A percentile compares a stretch with the other conserved stretches of the same genome.
These are phyloP conservation scores for Kodamaea hsintzibuensis DNA, from an alignment of 805 yeast genomes.

Conservation along the genomic window DNA sequence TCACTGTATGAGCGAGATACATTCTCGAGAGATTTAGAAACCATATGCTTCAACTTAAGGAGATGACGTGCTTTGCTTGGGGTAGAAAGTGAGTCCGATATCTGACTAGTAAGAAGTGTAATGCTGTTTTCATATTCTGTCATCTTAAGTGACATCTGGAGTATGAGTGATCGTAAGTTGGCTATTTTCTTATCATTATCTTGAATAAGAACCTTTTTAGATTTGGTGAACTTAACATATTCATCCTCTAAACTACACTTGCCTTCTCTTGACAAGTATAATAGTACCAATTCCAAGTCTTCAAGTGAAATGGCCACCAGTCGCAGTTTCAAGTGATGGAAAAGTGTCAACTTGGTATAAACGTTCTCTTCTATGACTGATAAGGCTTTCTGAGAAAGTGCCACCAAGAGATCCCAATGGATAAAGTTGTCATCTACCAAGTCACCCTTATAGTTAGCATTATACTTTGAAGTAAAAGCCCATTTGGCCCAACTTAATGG, in stretches of 20 bases:
- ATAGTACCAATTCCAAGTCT: conserved; percentile 30
- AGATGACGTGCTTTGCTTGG: conserved; percentile 4
- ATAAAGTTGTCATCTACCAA: conserved; percentile 26
- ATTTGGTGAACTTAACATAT: conserved; percentile 23
- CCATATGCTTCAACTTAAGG: conserved; percentile 15
- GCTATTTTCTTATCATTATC: conserved; percentile 34
- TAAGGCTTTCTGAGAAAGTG: conserved; percentile 8
- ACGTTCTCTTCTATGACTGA: neutral
- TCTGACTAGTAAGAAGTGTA: conserved; percentile 12
- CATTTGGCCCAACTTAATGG: conserved; percentile 17
- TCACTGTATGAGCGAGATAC: conserved; percentile 20
- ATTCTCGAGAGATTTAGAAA: conserved; percentile 19
- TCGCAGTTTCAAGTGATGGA: neutral
- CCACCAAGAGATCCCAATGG: conserved; percentile 20
- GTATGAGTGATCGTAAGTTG: conserved; percentile 22
- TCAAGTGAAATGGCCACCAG: conserved; percentile 11
- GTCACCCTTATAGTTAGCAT: conserved; percentile 14
- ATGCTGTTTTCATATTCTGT: conserved; percentile 18
- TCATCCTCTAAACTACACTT: conserved; percentile 13
- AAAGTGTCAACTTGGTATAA: conserved; percentile 5
- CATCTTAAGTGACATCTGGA: conserved; percentile 21
- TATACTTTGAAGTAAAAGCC: conserved; percentile 13
- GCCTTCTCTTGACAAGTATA: conserved; percentile 21
- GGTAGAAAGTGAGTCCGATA: conserved; percentile 17
- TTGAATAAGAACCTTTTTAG: conserved; percentile 14